Evolutionary conservation across 805 yeast genomes (phyloP), one percentile per base, ranked within the genome.

Genomic region (Yarrowia sp.): DNA sequence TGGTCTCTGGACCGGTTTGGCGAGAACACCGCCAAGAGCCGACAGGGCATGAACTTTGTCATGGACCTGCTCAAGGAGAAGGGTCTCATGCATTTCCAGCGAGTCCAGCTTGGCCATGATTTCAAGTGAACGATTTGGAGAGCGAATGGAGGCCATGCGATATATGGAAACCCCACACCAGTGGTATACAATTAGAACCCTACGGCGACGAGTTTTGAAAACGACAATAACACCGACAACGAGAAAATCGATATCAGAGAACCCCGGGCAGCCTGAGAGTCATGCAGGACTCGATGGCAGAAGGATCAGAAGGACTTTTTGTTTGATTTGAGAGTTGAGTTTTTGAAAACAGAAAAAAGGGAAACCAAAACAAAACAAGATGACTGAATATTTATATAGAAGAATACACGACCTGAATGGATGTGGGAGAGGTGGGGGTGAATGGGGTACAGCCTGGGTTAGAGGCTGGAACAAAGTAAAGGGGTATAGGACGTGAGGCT

Each of bases 1-100:
- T 91, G 97, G 96, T 85, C 96, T 30, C 85, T 83, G 70, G 80
- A 80, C 21, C 83, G 82, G 73, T 90, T 92, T 73, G 80, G 83
- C 51, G 86, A 86, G 64, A 89, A 91, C 72, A 78, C 89, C 67
- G 78, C 75, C 62, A 84, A 83, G 68, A 85, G 92, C 17, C 81
- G 90, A 68, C 77, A 82, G 67, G 97, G 97, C 3, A 82, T 92
- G 82, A 78, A 83, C 61, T 84, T 83, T 74, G 97, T 90, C 19
- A 88, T 92, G 91, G 84, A 85, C 67, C 80, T 79, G 68, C 77
- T 86, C 10, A 66, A 70, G 35, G 68, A 67, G 48, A 67, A 68
- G 65, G 72, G 73, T 1, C 21, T 58, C 22, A 30, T 58, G 36
- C 63, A 58, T 4, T 58, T 58, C 14, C 63, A 58, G 51, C 19